phyloP scores from a whole-genome alignment of 2,329 filamentous ascomycete genomes.

The Aureobasidium sp. region DNA sequence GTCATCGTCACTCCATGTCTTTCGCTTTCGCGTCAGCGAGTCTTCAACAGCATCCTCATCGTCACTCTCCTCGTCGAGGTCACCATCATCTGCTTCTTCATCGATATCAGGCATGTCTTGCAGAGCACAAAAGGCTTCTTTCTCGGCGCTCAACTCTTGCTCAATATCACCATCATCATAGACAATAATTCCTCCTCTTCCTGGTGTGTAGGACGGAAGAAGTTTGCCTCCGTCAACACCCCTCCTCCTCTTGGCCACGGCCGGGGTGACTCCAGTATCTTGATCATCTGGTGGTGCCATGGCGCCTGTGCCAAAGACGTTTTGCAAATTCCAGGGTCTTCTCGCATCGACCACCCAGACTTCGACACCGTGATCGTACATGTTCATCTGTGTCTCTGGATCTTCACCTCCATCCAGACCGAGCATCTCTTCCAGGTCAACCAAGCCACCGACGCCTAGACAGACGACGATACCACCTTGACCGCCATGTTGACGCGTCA shows the following conservation, averaged over 20 bases:
- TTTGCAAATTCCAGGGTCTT: constrained; percentile 88
- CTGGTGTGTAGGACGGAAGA: constrained; percentile 63
- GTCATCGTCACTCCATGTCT: constrained; percentile 31
- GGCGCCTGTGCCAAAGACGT: constrained; percentile 61
- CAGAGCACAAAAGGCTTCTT: constrained; percentile 76
- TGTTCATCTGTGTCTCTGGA: constrained; percentile 25
- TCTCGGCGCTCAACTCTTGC: constrained; percentile 66
- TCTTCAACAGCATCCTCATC: constrained; percentile 35
- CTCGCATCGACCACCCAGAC: constrained; percentile 91
- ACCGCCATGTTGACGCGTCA: constrained; percentile 80
- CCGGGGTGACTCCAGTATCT: constrained; percentile 16
- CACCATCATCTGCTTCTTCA: constrained; percentile 60
- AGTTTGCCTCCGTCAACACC: constrained; percentile 72
- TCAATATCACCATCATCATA: constrained; percentile 96
- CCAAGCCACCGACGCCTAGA: constrained; percentile 83
- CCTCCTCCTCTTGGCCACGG: constrained; percentile 44
- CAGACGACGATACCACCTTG: constrained; percentile 86
- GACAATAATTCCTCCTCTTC: constrained; percentile 81
- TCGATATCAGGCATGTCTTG: constrained; percentile 86
- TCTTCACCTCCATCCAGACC: constrained; percentile 57
- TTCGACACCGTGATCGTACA: constrained; percentile 71
- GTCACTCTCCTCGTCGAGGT: constrained; percentile 52
- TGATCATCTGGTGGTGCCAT: constrained; percentile 28
- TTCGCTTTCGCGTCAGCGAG: constrained; percentile 33
- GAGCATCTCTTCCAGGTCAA: constrained; percentile 75